Evolutionary conservation across 1,284 basidiomycete species (phyloP).

Genomic region (Ustilago loliicola): DNA sequence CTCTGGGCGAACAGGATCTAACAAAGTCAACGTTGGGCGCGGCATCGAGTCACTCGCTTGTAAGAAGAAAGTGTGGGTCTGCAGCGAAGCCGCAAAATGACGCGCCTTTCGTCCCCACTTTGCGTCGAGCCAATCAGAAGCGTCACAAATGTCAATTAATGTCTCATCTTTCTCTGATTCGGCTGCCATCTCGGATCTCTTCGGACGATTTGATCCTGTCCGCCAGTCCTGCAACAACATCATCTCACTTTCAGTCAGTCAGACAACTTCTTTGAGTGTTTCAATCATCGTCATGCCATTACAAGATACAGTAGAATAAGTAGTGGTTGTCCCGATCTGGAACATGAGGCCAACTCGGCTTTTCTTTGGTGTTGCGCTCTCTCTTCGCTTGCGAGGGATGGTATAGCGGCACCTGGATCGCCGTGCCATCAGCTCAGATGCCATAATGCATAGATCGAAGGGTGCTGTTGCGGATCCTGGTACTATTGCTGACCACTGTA

Average conservation of each 20-base stretch:
- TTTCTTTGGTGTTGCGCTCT: neutral
- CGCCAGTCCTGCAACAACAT: neutral
- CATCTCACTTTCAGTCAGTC: neutral
- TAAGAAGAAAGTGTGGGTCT: neutral
- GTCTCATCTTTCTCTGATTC: neutral
- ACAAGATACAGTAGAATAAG: neutral
- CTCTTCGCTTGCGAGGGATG: neutral
- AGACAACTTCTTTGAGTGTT: neutral
- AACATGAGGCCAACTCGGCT: neutral
- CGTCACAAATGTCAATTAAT: slow-evolving; percentile 22
- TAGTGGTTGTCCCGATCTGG: neutral
- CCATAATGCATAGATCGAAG: neutral
- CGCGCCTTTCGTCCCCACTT: neutral
- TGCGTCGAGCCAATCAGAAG: slow-evolving; percentile 24
- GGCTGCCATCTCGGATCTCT: slow-evolving; percentile 34
- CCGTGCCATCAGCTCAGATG: neutral
- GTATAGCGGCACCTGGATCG: neutral
- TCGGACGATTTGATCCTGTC: slow-evolving; percentile 26
- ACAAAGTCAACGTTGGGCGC: neutral
- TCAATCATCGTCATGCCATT: neutral
- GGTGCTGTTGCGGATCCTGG: neutral
- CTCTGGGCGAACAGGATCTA: no score
- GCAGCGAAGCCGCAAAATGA: slow-evolving; percentile 3
- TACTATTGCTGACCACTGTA: slow-evolving; percentile 18
- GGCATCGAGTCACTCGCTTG: slow-evolving; percentile 12